Base-by-base conservation (phyloP, 1,284 basidiomycete genomes). In the Cryptococcus sp. region DNA sequence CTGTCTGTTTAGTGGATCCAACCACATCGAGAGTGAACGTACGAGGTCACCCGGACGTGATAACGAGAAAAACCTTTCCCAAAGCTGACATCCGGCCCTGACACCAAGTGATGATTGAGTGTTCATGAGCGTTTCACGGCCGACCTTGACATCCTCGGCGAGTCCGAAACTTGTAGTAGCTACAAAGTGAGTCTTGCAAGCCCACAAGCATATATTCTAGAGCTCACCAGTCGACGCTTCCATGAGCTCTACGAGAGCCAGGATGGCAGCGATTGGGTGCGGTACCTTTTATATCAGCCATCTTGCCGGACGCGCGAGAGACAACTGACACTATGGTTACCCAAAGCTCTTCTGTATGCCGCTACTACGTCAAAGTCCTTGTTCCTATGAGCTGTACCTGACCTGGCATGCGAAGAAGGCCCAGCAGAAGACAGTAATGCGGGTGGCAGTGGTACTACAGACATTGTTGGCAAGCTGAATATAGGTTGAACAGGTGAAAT, bases 221-320 rank as follows among this genome's bases (percentile, higher is more conserved):
- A 2, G 48, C 66, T 47, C 7, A 75, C 75, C 70, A 4, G 69
- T 71, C 1, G 74, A 75, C 16, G 69, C 59, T 49, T 73, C 72
- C 57, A 77, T 73, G 24, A 75, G 55, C 54, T 74, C 67, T 2
- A 73, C 72, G 1, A 77, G 57, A 14, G 76, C 70, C 4, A 74
- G 56, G 48, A 77, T 76, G n/a, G 76, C 76, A 23, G 76, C 76
- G 16, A 77, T 65, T 43, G 76, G 76, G 50, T 74, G 74, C 18
- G 74, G 73, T 19, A 66, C 57, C 66, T 63, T 41, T 5, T 14
- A 7, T 7, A 28, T 25, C n/a, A 13, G n/a, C 51, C n/a, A 42
- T 41, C 18, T 39, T 21, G 13, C 16, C 10, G n/a, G n/a, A 22
- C 18, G 28, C 28, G 28, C 28, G 28, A 28, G 11, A 28, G 11